Evolutionary conservation across 441 rosid genomes (phyloP).

Genomic region (Arabidopsis lyrata): DNA sequence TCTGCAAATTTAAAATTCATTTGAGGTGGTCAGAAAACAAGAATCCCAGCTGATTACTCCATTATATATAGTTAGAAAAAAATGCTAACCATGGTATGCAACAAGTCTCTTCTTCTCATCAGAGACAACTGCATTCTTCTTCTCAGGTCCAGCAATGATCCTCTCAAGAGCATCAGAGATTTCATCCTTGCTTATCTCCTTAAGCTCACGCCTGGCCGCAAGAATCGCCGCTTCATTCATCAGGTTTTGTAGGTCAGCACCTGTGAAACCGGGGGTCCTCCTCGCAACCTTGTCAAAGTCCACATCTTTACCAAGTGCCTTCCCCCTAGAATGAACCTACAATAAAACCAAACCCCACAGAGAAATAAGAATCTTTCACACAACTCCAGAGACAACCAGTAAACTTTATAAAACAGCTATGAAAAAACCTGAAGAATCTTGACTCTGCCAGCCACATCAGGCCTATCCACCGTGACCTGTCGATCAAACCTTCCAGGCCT

Average conservation of each 20-base stretch:
- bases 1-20: conserved; percentile 54
- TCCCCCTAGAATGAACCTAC: conserved; percentile 92
- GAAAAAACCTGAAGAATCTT: conserved; percentile 81
- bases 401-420: conserved; percentile 3
- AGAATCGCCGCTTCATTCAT: conserved; percentile 98
- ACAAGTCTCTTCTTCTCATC: conserved; percentile 90
- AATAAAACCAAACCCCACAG: conserved; percentile 7
- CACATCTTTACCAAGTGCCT: conserved; percentile 84
- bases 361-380: conserved; percentile 1
- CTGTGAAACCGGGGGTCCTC: conserved; percentile 94
- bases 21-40: background rate
- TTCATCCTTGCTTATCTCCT: conserved; percentile 97
- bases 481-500: conserved; percentile 90
- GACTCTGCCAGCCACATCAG: conserved; percentile 94
- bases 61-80: background rate
- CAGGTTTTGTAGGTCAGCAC: conserved; percentile 91
- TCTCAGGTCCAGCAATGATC: conserved; percentile 97
- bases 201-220: conserved; percentile 92
- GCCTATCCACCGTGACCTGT: conserved; percentile 89
- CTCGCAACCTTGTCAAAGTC: conserved; percentile 90
- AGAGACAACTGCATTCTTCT: conserved; percentile 93
- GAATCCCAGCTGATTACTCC: background rate
- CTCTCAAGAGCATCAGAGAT: conserved; percentile 95
- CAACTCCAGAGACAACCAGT: background rate
- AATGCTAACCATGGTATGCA: conserved; percentile 78